Percentiles rank a stretch among this genome's conserved stretches.
Conservation (phyloP, 2,329 filamentous ascomycete genomes). For the Claviceps fusiformis region DNA sequence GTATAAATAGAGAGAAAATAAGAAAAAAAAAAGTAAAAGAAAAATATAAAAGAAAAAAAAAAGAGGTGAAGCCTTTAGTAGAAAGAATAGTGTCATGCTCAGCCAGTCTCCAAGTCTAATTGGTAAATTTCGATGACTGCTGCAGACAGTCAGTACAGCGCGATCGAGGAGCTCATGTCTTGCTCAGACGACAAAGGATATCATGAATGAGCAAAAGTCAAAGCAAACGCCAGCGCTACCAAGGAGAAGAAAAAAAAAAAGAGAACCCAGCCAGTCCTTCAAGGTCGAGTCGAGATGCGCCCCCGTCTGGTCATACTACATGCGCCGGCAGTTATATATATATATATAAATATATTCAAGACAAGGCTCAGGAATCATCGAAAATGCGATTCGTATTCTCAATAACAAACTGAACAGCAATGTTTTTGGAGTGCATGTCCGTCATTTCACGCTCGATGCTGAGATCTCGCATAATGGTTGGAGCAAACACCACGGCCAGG, state of each 20-base stretch:
- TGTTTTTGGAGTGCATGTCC: constrained; percentile 88
- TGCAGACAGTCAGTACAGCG: background rate
- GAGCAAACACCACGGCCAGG: constrained; percentile 90
- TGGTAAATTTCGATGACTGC: background rate
- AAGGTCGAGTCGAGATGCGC: background rate
- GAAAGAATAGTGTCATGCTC: background rate
- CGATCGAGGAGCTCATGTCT: background rate
- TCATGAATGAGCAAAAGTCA: background rate
- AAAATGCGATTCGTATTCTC: constrained; percentile 83
- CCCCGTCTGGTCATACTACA: background rate
- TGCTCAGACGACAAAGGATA: background rate
- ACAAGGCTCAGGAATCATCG: constrained; percentile 25
- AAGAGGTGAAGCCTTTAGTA: background rate
- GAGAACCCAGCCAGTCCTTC: background rate
- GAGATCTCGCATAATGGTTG: constrained; percentile 88
- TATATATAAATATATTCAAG: too few species aligned
- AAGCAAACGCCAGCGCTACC: constrained; percentile 2
- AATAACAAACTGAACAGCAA: constrained; percentile 82
- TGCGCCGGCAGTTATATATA: background rate
- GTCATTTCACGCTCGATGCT: constrained; percentile 90
- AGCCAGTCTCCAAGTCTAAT: background rate
- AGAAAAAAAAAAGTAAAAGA: background rate
- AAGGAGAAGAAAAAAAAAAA: background rate
- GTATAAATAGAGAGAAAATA: background rate
- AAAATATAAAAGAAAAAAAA: background rate